These are phyloP conservation scores for Phanerodontia chrysosporium DNA, from an alignment of 768 basidiomycete genomes.

Conservation along the genomic window DNA sequence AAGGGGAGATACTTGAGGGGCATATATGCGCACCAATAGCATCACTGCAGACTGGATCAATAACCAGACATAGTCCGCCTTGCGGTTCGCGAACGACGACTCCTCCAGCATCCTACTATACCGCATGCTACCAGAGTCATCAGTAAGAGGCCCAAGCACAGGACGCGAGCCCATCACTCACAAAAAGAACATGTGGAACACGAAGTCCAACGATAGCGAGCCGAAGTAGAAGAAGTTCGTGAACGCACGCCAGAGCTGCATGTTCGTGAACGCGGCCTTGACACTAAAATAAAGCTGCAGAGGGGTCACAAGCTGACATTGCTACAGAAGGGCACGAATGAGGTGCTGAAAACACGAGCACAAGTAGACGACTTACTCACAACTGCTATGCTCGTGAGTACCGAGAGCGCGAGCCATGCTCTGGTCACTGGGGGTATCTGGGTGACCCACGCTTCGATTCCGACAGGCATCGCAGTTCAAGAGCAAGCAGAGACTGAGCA, in stretches of 20 bases:
- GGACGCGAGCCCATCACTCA: constrained; percentile 47
- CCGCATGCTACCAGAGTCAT: constrained; percentile 67
- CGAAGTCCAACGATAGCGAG: constrained; percentile 85
- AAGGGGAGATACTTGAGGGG: not conserved
- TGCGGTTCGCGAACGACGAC: constrained; percentile 86
- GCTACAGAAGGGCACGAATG: constrained; percentile 41
- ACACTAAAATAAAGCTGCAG: constrained; percentile 92
- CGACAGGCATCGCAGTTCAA: constrained; percentile 57
- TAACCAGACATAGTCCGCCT: constrained; percentile 95
- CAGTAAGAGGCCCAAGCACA: not conserved
- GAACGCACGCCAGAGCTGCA: constrained; percentile 83
- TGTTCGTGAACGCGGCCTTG: constrained; percentile 77
- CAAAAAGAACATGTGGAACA: constrained; percentile 99
- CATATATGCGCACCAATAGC: constrained; percentile 58
- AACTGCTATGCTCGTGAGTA: constrained; percentile 80
- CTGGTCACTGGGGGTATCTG: constrained; percentile 92
- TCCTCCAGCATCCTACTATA: constrained; percentile 97
- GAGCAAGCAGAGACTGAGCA: not conserved
- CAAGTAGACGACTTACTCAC: constrained; percentile 44
- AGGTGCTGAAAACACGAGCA: constrained; percentile 8
- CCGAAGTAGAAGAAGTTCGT: constrained; percentile 98
- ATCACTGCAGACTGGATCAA: constrained; percentile 78
- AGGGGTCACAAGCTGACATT: constrained; percentile 89
- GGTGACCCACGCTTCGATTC: constrained; percentile 85
- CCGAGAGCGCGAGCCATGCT: constrained; percentile 75